phyloP scores from a whole-genome alignment of 2,329 filamentous ascomycete genomes.

The Colletotrichum chrysophilum region DNA sequence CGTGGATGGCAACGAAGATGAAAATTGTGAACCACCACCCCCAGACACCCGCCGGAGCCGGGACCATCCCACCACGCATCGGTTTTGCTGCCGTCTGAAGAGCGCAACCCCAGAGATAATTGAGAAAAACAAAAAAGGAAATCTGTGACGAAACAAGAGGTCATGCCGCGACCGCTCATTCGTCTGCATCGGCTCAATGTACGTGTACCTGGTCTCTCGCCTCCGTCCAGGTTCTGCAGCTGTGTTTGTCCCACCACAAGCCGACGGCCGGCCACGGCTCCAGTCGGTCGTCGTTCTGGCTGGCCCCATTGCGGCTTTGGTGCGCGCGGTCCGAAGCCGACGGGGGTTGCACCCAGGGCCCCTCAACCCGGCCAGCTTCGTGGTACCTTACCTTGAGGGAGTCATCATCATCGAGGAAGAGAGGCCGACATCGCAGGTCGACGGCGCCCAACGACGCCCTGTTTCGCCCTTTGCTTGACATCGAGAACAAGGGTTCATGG shows the following conservation, averaged over 20 bases:
- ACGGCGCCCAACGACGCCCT: not conserved
- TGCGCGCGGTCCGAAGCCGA: constrained; percentile 18
- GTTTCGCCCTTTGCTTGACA: not conserved
- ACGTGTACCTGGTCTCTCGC: not conserved
- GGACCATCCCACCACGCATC: not conserved
- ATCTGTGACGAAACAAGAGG: constrained; percentile 22
- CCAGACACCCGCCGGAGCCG: not conserved
- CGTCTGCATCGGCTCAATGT: not conserved
- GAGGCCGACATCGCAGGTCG: constrained; percentile 6
- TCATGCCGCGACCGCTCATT: constrained; percentile 15
- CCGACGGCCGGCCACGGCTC: constrained; percentile 21
- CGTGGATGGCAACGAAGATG: not conserved
- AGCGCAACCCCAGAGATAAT: not conserved
- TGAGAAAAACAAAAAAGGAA: not conserved
- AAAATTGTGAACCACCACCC: not conserved
- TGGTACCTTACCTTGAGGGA: not conserved
- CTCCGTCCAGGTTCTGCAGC: not conserved
- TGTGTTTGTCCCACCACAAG: constrained; percentile 14
- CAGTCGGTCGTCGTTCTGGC: constrained; percentile 18
- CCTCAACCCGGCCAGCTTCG: not conserved
- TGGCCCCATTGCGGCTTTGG: constrained; percentile 18
- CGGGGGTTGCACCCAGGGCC: not conserved
- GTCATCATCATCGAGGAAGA: not conserved
- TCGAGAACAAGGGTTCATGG: not conserved
- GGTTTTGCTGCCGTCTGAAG: not conserved